A percentile compares a stretch with the other conserved stretches of the same genome.
Evolutionary conservation across 495 filamentous ascomycete genomes (phyloP).

Genomic region (Astrothelium subdiscretum): DNA sequence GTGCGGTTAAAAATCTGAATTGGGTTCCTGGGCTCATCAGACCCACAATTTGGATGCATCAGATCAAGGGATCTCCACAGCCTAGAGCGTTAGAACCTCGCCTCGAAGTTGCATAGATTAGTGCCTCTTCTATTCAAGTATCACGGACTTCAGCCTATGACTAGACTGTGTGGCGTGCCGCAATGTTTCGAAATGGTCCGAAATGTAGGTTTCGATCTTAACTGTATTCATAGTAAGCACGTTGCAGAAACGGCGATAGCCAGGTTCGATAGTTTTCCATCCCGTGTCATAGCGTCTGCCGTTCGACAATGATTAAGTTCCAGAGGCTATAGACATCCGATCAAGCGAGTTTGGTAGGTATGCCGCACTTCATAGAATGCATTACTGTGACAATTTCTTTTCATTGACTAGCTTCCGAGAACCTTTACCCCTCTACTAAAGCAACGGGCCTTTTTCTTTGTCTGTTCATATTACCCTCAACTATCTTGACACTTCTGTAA

Average conservation of each 20-base stretch:
- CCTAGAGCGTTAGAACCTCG: not conserved
- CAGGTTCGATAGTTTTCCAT: not conserved
- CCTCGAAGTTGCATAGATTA: not conserved
- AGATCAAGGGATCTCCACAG: not conserved
- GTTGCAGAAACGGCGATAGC: not conserved
- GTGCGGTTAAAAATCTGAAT: not conserved
- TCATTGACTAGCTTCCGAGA: too few species aligned
- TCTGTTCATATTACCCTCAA: not conserved
- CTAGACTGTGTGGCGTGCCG: too few species aligned
- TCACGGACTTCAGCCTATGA: not conserved
- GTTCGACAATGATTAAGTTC: too few species aligned
- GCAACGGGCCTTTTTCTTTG: not conserved
- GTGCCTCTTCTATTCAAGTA: not conserved
- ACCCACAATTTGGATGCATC: not conserved
- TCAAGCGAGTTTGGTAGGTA: too few species aligned
- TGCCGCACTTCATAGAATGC: too few species aligned
- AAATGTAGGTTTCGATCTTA: not conserved
- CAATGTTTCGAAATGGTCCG: too few species aligned
- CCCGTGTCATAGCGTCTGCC: not conserved
- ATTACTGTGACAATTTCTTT: too few species aligned
- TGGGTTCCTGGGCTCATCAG: not conserved
- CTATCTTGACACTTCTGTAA: not conserved
- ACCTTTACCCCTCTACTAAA: too few species aligned
- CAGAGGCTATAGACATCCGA: too few species aligned
- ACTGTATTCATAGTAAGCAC: not conserved